A percentile compares a stretch with the other conserved stretches of the same genome.
Conservation (phyloP, 208 protist genomes). For the Phytomonas serpens region DNA sequence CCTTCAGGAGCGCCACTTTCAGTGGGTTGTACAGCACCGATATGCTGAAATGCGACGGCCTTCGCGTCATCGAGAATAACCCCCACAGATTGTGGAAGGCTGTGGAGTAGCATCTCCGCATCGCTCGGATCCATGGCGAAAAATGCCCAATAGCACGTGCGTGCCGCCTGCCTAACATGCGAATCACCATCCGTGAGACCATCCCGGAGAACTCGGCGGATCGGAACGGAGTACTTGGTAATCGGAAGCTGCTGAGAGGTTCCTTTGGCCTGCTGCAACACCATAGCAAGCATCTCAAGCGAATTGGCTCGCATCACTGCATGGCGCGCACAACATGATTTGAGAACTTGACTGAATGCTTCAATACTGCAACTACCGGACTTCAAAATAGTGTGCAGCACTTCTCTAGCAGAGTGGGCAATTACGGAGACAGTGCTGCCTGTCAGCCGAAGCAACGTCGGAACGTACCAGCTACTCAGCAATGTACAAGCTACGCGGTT, state of each 20-base stretch:
- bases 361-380: slow-evolving; percentile 19
- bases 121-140: slow-evolving; percentile 30
- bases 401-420: slow-evolving; percentile 23
- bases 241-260: slow-evolving; percentile 24
- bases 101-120: slow-evolving; percentile 20
- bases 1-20: neutral
- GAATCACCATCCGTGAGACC: slow-evolving; percentile 40
- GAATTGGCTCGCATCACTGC: slow-evolving; percentile 30
- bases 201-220: slow-evolving; percentile 28
- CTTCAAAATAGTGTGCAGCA: slow-evolving; percentile 28
- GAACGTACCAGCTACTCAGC: slow-evolving; percentile 43
- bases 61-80: slow-evolving; percentile 18
- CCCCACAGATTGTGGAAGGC: slow-evolving; percentile 19
- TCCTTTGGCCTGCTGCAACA: slow-evolving; percentile 32
- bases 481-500: slow-evolving; percentile 10
- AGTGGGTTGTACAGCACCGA: slow-evolving; percentile 10
- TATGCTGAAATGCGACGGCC: slow-evolving; percentile 11
- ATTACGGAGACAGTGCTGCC: slow-evolving; percentile 19
- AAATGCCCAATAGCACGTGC: slow-evolving; percentile 39
- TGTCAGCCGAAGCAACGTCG: slow-evolving; percentile 27
- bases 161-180: slow-evolving; percentile 24
- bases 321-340: slow-evolving; percentile 13
- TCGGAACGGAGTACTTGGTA: slow-evolving; percentile 20
- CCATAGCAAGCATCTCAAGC: slow-evolving; percentile 21
- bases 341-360: neutral